Evolutionary conservation across 106 monocot species (phyloP).

Genomic region (Dendrobium officinale): DNA sequence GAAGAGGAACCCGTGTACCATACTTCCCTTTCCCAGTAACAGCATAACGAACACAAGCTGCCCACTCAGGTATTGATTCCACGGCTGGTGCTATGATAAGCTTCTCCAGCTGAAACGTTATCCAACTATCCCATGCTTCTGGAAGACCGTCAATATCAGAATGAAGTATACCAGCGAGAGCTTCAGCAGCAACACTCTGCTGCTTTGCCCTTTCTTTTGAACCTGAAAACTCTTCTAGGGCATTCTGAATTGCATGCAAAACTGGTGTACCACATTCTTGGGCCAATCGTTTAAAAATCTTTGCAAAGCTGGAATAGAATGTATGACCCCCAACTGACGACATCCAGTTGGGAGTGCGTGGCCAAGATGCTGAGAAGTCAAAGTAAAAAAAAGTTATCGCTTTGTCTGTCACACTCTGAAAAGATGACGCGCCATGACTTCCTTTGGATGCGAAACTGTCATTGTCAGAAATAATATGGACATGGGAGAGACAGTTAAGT

Average conservation of each 20-base stretch:
- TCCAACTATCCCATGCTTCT: constrained; percentile 80
- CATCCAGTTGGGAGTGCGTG: constrained; percentile 92
- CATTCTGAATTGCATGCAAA: constrained; percentile 34
- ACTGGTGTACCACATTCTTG: constrained; percentile 86
- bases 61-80: constrained; percentile 93
- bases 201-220: constrained; percentile 93
- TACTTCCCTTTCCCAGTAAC: constrained; percentile 93
- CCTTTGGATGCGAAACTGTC: constrained; percentile 61
- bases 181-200: constrained; percentile 97
- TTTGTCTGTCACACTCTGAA: constrained; percentile 78
- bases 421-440: constrained; percentile 45
- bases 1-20: constrained; percentile 63
- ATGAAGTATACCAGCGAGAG: constrained; percentile 84
- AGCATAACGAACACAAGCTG: constrained; percentile 93
- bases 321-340: constrained; percentile 53
- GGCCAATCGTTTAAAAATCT: constrained; percentile 75
- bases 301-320: constrained; percentile 88
- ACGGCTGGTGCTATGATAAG: constrained; percentile 67
- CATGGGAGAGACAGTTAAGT: constrained; percentile 81
- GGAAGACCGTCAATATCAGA: constrained; percentile 68
- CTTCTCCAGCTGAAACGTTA: constrained; percentile 59
- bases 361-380: constrained; percentile 95
- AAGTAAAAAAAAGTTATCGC: constrained; percentile 93
- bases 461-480: constrained; percentile 77
- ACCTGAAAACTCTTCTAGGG: constrained; percentile 59